phyloP scores from a whole-genome alignment of 2,329 filamentous ascomycete genomes.

The Dactylellina haptotyla region DNA sequence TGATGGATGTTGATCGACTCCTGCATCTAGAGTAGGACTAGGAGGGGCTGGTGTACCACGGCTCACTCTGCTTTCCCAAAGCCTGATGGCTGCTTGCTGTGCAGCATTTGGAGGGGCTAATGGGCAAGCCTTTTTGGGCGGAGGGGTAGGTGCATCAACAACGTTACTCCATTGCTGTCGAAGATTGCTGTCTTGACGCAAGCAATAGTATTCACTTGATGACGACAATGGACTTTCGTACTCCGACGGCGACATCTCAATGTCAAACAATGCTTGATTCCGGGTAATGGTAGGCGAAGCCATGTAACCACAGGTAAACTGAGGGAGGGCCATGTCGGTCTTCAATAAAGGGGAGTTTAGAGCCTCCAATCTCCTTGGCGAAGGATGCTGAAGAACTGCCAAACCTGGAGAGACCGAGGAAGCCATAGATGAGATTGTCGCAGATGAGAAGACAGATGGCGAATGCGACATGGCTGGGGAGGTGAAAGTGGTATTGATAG shows the following conservation, averaged over 20 bases:
- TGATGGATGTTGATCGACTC: slow-evolving; percentile 12
- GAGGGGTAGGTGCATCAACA: slow-evolving; percentile 40
- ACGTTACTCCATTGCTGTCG: slow-evolving; percentile 40
- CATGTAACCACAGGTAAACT: slow-evolving; percentile 13
- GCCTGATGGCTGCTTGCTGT: slow-evolving; percentile 40
- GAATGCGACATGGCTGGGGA: slow-evolving; percentile 45
- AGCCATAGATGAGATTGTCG: slow-evolving; percentile 52
- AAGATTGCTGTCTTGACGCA: slow-evolving; percentile 31
- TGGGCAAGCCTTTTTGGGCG: slow-evolving; percentile 39
- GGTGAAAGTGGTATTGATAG: slow-evolving; percentile 50
- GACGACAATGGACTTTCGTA: slow-evolving; percentile 41
- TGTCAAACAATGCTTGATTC: slow-evolving; percentile 36
- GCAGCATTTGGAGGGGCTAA: slow-evolving; percentile 25
- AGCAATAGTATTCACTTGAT: slow-evolving; percentile 43
- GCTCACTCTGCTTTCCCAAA: slow-evolving; percentile 45
- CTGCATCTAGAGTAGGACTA: slow-evolving; percentile 19
- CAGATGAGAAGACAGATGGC: slow-evolving; percentile 47
- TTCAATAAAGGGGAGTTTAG: slow-evolving; percentile 50
- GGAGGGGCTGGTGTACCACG: slow-evolving; percentile 43
- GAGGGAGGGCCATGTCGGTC: slow-evolving; percentile 23
- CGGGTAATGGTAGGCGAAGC: slow-evolving; percentile 6
- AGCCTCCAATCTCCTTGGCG: slow-evolving; percentile 45
- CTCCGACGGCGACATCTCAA: slow-evolving; percentile 28
- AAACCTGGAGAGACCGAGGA: slow-evolving; percentile 42
- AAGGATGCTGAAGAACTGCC: slow-evolving; percentile 46